A percentile compares a stretch with the other conserved stretches of the same genome.
Conservation (phyloP, 495 filamentous ascomycete species). For the Neurospora sp. region DNA sequence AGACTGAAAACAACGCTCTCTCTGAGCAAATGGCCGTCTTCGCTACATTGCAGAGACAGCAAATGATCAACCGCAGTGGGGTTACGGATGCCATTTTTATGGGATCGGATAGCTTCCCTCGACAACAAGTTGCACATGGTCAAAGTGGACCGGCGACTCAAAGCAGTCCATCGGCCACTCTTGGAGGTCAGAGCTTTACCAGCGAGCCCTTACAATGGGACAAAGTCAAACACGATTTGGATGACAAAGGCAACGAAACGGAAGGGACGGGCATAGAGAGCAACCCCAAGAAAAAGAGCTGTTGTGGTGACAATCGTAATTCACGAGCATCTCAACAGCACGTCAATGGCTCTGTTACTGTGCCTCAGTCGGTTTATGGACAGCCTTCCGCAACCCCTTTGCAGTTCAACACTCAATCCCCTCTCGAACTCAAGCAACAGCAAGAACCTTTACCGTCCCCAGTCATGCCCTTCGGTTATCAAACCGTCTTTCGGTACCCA, state of each 20-base stretch:
- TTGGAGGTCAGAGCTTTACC: neutral
- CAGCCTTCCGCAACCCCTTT: slow-evolving; percentile 4
- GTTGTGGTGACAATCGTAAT: neutral
- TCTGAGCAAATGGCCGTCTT: neutral
- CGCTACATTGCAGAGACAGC: neutral
- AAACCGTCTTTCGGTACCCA: slow-evolving; percentile 28
- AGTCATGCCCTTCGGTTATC: slow-evolving; percentile 5
- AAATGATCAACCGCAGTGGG: neutral
- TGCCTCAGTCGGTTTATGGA: slow-evolving; percentile 4
- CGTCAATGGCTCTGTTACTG: slow-evolving; percentile 1
- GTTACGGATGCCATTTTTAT: neutral
- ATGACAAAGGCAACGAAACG: slow-evolving; percentile 1
- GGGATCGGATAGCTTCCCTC: neutral
- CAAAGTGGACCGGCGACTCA: neutral
- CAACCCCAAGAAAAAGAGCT: neutral
- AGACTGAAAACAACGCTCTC: slow-evolving; percentile 9
- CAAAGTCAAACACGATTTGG: neutral
- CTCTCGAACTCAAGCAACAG: slow-evolving; percentile 7
- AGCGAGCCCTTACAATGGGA: neutral
- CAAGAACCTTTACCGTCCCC: neutral
- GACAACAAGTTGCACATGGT: neutral
- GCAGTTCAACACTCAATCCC: slow-evolving; percentile 8
- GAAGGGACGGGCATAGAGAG: neutral
- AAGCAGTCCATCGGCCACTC: neutral
- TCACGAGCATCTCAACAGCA: neutral